Evolutionary conservation across 2,329 filamentous ascomycete species (phyloP), one percentile per base, ranked within the genome.

Genomic region (Colletotrichum caudatum): DNA sequence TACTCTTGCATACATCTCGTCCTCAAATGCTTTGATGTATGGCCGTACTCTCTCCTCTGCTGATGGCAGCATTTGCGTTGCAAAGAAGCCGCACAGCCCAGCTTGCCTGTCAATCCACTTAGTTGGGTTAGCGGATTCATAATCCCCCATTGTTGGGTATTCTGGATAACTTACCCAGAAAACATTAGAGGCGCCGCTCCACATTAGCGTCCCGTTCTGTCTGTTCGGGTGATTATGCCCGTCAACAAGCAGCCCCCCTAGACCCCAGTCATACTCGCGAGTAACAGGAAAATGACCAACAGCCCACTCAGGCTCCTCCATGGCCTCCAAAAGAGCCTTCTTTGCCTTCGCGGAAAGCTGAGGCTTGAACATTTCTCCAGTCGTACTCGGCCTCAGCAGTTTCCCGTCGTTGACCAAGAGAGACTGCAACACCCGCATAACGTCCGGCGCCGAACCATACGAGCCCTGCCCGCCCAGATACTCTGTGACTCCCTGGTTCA

Each of bases 351-450:
- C 75, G 14, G 51, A 78, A 0, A 89, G 81, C 56, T 86, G 86
- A 0, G 86, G 80, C 64, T 78, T 74, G 74, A 88, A 88, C 78
- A 89, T 81, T 54, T 79, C 74, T 1, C 83, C 79, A 0, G 84
- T 80, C 0, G 82, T 86, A 4, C 77, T 76, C 0, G 79, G 78
- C 26, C 77, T 80, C 8, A 90, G 80, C 0, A 89, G 73, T 53
- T 81, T 84, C 4, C 82, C 84, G 64, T 89, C 86, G 57, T 88
- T 83, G 1, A 78, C 76, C 0, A 88, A 78, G 1, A 90, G 75
- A 2, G 85, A 86, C 3, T 78, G 78, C 3, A 87, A 75, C 6
- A 89, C 76, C 46, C 81, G 81, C 63, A 84, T 72, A 69, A 85
- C 89, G 29, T 85, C 82, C 0, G 72, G 46, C 7, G 83, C 78